Conservation (phyloP, 208 protist species). For the Spironucleus salmonicida region DNA sequence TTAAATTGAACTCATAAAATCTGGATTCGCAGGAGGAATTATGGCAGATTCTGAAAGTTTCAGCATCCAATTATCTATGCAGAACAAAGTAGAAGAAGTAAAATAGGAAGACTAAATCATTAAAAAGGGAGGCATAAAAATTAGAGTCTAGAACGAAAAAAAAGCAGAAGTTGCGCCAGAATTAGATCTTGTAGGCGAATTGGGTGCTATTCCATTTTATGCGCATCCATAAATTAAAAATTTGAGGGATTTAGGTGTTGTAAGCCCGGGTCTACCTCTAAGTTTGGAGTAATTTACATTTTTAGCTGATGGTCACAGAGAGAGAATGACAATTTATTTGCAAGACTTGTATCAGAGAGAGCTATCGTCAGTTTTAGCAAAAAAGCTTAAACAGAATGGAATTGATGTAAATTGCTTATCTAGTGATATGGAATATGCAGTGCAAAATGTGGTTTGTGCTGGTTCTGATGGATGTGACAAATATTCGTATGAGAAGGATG, state of each 20-base stretch:
- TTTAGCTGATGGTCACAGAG: background rate
- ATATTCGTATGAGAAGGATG: too few relatives aligned
- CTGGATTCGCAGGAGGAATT: slow-evolving; percentile 4
- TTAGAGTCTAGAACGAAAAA: too few relatives aligned
- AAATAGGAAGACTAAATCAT: background rate
- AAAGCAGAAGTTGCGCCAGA: background rate
- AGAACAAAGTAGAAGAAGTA: background rate
- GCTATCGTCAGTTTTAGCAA: too few relatives aligned
- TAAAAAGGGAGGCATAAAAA: too few relatives aligned
- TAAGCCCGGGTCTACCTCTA: slow-evolving; percentile 6
- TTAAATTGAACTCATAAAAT: background rate
- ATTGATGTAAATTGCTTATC: too few relatives aligned
- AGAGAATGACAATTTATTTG: background rate
- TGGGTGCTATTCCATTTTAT: slow-evolving; percentile 28
- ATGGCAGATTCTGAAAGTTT: background rate
- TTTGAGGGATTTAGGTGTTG: background rate
- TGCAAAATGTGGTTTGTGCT: too few relatives aligned
- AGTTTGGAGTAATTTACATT: background rate
- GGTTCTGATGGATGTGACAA: too few relatives aligned
- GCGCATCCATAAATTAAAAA: background rate
- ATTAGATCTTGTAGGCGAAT: background rate
- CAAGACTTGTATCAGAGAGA: too few relatives aligned
- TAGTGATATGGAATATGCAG: too few relatives aligned
- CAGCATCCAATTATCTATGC: background rate
- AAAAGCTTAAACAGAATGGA: too few relatives aligned